phyloP scores from a whole-genome alignment of 2,329 filamentous ascomycete genomes.

The Zasmidium angulare region DNA sequence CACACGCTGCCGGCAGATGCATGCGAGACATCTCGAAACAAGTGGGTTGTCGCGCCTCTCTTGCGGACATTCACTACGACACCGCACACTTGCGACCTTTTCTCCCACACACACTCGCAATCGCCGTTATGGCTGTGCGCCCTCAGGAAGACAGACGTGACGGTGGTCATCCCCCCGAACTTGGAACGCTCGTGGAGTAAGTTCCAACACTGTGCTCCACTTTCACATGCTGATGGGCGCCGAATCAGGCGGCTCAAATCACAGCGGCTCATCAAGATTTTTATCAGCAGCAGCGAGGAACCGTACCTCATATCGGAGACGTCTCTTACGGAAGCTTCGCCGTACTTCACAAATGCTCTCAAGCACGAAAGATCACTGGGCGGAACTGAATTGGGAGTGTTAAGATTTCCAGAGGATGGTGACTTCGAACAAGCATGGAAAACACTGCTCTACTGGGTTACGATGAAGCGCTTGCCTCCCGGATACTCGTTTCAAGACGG shows the following conservation, averaged over 20 bases:
- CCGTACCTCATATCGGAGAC: background rate
- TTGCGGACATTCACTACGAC: too few species aligned
- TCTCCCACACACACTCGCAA: too few species aligned
- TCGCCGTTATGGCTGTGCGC: too few species aligned
- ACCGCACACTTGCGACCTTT: too few species aligned
- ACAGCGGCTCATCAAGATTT: constrained; percentile 3
- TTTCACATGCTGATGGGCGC: background rate
- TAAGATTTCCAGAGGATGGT: constrained; percentile 10
- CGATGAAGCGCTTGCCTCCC: background rate
- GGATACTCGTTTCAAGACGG: background rate
- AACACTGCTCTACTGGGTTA: constrained; percentile 11
- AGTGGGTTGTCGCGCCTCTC: too few species aligned
- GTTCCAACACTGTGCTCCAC: background rate
- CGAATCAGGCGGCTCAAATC: constrained; percentile 1
- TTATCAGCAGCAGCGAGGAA: background rate
- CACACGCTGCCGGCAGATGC: too few species aligned
- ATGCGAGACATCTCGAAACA: too few species aligned
- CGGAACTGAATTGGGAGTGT: background rate
- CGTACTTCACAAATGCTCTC: constrained; percentile 10
- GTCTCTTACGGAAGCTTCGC: background rate
- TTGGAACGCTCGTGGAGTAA: background rate
- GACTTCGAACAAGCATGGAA: constrained; percentile 2
- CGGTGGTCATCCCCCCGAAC: background rate
- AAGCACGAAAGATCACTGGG: constrained; percentile 3
- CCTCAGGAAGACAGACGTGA: background rate